Evolutionary conservation across 768 basidiomycete species (phyloP), one percentile per base, ranked within the genome.

Genomic region (Collybiopsis confluens): DNA sequence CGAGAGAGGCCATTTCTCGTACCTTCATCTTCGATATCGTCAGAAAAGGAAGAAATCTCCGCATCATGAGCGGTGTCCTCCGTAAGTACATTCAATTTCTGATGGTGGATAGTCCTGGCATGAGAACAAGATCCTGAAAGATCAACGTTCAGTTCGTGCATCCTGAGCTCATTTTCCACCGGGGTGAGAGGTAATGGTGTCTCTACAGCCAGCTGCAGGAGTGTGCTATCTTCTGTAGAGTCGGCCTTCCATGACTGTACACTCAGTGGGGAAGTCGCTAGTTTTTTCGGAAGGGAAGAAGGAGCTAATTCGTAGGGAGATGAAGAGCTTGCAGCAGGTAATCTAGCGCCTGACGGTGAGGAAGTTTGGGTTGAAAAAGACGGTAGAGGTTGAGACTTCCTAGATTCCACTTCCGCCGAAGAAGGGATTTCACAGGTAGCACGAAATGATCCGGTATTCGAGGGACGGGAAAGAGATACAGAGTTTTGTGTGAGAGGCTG

Each of bases 121-220:
- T 36, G 35, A 16, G 35, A 36, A 36, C 16, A 16, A 16, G 35
- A 36, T 36, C 9, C 9, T 36, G 8, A 16, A 36, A 48, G 11
- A 37, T 20, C 24, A 7, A 10, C 11, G 3, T 9, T 48, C 35
- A 10, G n/a, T 20, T 27, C 45, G 10, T 16, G 27, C 24, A 30
- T 16, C 35, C 24, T 23, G 13, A 8, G 15, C 15, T 26, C 27
- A 55, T 26, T 52, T 10, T 52, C 61, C 45, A 68, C 55, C 4
- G 74, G 73, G 41, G 72, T 75, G 27, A 62, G 53, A 20, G 75
- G 75, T 23, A 76, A 65, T 10, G 72, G 72, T 0, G 71, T 72
- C 3, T 66, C 68, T 23, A 72, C 46, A 10, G 71, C 72, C 23
- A 61, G 63, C 49, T 72, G 70, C 27, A 71, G 59, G 24, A n/a